Evolutionary conservation across 108 stramenopile genomes (phyloP).

Genomic region (Pelagomonas calceolata): DNA sequence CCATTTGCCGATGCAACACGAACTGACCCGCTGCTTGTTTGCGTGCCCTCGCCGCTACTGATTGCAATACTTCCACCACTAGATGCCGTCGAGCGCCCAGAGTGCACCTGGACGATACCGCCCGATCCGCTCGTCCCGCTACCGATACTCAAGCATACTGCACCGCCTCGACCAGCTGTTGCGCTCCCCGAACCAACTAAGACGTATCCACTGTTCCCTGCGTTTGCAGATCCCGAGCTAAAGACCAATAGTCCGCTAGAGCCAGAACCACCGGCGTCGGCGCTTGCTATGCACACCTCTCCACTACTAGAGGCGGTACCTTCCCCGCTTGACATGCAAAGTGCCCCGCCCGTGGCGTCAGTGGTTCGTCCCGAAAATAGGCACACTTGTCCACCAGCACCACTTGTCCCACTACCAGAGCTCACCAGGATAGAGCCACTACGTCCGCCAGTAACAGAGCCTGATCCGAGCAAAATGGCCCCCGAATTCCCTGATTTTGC

Average conservation of each 20-base stretch:
- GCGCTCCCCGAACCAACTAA: slow-evolving; percentile 21
- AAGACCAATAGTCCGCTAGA: slow-evolving; percentile 16
- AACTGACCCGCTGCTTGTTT: not conserved
- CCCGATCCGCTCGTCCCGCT: slow-evolving; percentile 12
- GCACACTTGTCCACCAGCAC: not conserved
- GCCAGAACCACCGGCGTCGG: slow-evolving; percentile 21
- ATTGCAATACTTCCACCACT: slow-evolving; percentile 12
- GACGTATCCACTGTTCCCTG: slow-evolving; percentile 18
- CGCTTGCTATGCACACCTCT: not conserved
- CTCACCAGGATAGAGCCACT: not conserved
- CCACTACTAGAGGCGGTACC: not conserved
- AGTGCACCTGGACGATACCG: slow-evolving; percentile 13
- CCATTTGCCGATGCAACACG: not conserved
- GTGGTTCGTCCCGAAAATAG: not conserved
- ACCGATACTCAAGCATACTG: slow-evolving; percentile 23
- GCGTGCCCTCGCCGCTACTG: not conserved
- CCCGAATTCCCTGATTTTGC: not conserved
- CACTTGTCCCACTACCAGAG: not conserved
- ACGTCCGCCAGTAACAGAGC: not conserved
- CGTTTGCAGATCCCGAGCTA: slow-evolving; percentile 16
- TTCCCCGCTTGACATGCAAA: not conserved
- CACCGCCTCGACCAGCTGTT: slow-evolving; percentile 25
- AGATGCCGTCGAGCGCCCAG: slow-evolving; percentile 4
- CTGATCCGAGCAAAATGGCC: not conserved
- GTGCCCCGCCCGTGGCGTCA: not conserved